Evolutionary conservation across 441 rosid species (phyloP), one percentile per base, ranked within the genome.

Genomic region (Populus hybrid): DNA sequence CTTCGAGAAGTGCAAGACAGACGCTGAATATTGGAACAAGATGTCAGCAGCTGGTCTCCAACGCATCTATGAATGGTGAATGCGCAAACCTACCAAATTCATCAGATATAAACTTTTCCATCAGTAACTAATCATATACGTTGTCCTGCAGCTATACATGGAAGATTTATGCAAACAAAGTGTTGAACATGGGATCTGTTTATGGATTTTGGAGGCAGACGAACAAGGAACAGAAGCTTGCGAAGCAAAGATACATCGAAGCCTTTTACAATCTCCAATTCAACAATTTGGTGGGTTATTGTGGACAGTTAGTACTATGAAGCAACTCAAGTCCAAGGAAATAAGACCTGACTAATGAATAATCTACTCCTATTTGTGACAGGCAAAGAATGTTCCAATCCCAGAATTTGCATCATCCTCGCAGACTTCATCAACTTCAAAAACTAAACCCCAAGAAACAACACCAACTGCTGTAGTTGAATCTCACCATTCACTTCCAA

Each of bases 11-110:
- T 91, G 98, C 86, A 83, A 82, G 75, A 59, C 30, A 8, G 94
- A 91, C 80, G 75, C 85, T 59, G 88, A 76, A 65, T 81, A 84
- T 73, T 95, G 98, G 98, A 85, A 85, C 71, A 75, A 67, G 81
- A 79, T 93, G 24, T 93, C 98, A 38, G 69, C 80, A 8, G 91
- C 78, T 61, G 97, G 97, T 67, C 90, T 95, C 1, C 86, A 86
- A 75, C 92, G 97, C 11, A 95, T 93, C 78, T 35, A 90, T 21
- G 97, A 95, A 80, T 88, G 97, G 99, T 95, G 85, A 72, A 21
- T 24, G 53, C 24, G 16, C 26, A 28, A 67, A 66, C 20, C 21
- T 36, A 24, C 23, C 66, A 38, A 10, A 30, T n/a, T 30, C 32
- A 30, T 3, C 59, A 23, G 20, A 1, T 10, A 12, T 23, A 50